Percentiles rank a stretch among this genome's conserved stretches.
Conservation (phyloP, 805 yeast species). For the Barnettozyma siamensis region DNA sequence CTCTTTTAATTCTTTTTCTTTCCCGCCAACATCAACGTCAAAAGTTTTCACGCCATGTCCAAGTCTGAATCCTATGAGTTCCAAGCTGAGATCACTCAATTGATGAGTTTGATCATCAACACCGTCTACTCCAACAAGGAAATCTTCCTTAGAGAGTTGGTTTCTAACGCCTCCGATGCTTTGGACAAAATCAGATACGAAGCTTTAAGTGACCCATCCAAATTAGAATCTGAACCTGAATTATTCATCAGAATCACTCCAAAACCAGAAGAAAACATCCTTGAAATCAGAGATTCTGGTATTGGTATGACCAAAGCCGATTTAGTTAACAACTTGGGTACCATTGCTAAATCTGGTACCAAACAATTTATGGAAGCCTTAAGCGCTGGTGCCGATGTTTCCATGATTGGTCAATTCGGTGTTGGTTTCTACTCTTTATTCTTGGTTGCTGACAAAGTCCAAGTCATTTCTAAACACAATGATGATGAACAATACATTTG, state of each 20-base stretch:
- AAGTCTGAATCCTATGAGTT: constrained; percentile 82
- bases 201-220: constrained; percentile 86
- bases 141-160: constrained; percentile 97
- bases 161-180: constrained; percentile 99
- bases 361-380: constrained; percentile 99
- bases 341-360: constrained; percentile 99
- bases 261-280: constrained; percentile 84
- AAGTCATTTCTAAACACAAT: constrained; percentile 96
- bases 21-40: background rate
- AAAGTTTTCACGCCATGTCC: constrained; percentile 21
- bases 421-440: constrained; percentile 99
- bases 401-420: constrained; percentile 99
- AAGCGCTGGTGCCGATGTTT: constrained; percentile 98
- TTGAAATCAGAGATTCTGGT: constrained; percentile 99
- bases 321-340: constrained; percentile 97
- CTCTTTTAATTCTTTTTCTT: background rate
- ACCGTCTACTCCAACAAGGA: constrained; percentile 99
- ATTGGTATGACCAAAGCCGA: constrained; percentile 99
- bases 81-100: constrained; percentile 99
- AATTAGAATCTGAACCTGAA: constrained; percentile 92
- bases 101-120: constrained; percentile 99
- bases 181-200: constrained; percentile 97
- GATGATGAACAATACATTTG: constrained; percentile 99
- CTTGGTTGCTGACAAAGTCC: constrained; percentile 98
- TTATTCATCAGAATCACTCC: constrained; percentile 97